Percentiles rank a stretch among this genome's conserved stretches.
phyloP scores from a whole-genome alignment of 306 rosid species.

The Canavalia ensiformis region DNA sequence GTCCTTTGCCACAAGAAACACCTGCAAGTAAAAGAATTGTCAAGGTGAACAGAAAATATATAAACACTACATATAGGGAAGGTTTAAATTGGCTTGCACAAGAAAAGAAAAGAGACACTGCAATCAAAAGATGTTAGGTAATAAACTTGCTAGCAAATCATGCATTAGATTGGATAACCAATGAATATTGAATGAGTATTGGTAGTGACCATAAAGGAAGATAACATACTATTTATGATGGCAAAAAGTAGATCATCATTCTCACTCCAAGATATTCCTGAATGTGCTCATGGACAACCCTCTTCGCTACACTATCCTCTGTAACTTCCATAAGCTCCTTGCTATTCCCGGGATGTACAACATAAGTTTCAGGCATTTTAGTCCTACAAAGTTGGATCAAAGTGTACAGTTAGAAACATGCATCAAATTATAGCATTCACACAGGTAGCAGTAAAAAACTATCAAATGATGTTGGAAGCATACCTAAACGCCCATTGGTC shows the following conservation, averaged over 20 bases:
- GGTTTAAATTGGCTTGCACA: not conserved
- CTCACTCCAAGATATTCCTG: constrained; percentile 89
- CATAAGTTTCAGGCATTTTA: constrained; percentile 87
- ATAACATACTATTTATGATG: constrained; percentile 87
- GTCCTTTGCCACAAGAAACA: constrained; percentile 96
- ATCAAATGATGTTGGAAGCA: constrained; percentile 36
- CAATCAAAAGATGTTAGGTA: constrained; percentile 10
- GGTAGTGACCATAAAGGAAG: constrained; percentile 22
- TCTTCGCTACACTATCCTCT: constrained; percentile 84
- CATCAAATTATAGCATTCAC: not conserved
- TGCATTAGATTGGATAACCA: constrained; percentile 4
- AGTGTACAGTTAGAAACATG: not conserved
- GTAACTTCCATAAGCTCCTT: constrained; percentile 97
- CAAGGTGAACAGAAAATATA: constrained; percentile 5
- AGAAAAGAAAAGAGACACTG: constrained; percentile 40
- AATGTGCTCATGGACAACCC: constrained; percentile 94
- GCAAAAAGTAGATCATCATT: constrained; percentile 91
- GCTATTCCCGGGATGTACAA: constrained; percentile 99
- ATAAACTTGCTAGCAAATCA: constrained; percentile 23
- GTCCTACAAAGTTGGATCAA: constrained; percentile 59
- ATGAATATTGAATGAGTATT: constrained; percentile 26
- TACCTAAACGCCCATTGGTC: constrained; percentile 84
- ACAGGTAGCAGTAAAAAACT: not conserved
- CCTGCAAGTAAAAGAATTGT: constrained; percentile 61
- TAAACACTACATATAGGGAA: constrained; percentile 1